These are phyloP conservation scores for Solanum medicagineum DNA, from an alignment of 257 asterid genomes.

Conservation along the genomic window DNA sequence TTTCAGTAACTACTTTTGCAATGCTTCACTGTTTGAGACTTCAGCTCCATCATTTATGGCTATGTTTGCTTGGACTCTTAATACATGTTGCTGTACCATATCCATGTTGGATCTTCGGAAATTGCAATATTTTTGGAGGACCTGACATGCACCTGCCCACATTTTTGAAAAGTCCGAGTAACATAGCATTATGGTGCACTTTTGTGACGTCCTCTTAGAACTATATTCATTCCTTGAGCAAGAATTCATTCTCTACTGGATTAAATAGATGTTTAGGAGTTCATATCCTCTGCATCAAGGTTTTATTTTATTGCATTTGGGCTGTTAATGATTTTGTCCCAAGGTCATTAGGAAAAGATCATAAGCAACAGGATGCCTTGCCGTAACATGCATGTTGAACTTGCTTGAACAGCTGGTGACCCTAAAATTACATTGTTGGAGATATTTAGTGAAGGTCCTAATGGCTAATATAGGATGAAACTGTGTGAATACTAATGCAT, in stretches of 20 bases:
- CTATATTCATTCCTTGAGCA: neutral
- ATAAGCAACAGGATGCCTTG: neutral
- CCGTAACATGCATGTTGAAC: neutral
- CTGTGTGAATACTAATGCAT: neutral
- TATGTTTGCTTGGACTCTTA: neutral
- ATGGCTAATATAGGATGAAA: neutral
- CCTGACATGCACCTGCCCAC: neutral
- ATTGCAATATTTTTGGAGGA: neutral
- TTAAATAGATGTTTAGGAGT: neutral
- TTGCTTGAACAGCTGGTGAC: neutral
- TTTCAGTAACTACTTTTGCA: neutral
- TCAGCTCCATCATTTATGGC: neutral
- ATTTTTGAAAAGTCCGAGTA: neutral
- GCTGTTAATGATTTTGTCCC: neutral
- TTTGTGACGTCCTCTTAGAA: neutral
- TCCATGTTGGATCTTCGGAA: neutral
- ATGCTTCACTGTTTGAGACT: neutral
- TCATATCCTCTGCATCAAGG: neutral
- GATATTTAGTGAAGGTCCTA: neutral
- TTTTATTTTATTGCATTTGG: neutral
- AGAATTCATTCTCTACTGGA: neutral
- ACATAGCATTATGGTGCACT: neutral
- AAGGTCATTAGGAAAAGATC: neutral
- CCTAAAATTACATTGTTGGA: neutral
- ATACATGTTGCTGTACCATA: neutral